Evolutionary conservation across 2,329 filamentous ascomycete genomes (phyloP).

Genomic region (Elsinoe perseae): DNA sequence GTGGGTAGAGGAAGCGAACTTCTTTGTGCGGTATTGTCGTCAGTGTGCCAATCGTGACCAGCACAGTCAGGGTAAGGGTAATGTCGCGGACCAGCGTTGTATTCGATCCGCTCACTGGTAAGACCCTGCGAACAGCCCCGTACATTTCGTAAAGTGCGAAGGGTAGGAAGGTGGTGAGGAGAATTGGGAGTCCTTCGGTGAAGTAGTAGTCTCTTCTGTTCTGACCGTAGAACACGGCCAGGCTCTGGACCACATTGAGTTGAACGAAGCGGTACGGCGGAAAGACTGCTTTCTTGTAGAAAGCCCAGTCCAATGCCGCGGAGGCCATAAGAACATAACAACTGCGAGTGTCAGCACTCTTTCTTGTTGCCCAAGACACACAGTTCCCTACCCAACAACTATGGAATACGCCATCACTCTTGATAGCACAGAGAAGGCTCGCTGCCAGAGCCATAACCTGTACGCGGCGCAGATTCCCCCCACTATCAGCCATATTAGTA

Average conservation of each 20-base stretch:
- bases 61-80: constrained; percentile 44
- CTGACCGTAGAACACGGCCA: constrained; percentile 85
- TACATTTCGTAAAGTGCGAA: constrained; percentile 63
- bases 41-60: constrained; percentile 53
- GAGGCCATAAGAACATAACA: constrained; percentile 54
- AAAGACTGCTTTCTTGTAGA: constrained; percentile 81
- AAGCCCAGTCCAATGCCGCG: constrained; percentile 61
- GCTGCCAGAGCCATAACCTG: constrained; percentile 54
- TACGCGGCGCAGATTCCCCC: constrained; percentile 48
- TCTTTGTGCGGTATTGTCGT: constrained; percentile 90
- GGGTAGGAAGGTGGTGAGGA: constrained; percentile 75
- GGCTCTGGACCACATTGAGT: constrained; percentile 80
- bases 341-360: constrained; percentile 6
- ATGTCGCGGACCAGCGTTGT: constrained; percentile 18
- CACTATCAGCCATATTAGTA: constrained; percentile 72
- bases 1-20: constrained; percentile 90
- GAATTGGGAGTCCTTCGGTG: constrained; percentile 77
- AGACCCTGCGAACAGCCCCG: constrained; percentile 32
- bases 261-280: constrained; percentile 80
- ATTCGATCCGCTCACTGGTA: constrained; percentile 21
- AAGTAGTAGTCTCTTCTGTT: constrained; percentile 93
- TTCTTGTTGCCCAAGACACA: background rate
- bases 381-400: constrained; percentile 1
- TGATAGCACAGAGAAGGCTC: constrained; percentile 41
- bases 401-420: background rate